Evolutionary conservation across 2,329 filamentous ascomycete genomes (phyloP).

Genomic region (Penicillium vulpinum): DNA sequence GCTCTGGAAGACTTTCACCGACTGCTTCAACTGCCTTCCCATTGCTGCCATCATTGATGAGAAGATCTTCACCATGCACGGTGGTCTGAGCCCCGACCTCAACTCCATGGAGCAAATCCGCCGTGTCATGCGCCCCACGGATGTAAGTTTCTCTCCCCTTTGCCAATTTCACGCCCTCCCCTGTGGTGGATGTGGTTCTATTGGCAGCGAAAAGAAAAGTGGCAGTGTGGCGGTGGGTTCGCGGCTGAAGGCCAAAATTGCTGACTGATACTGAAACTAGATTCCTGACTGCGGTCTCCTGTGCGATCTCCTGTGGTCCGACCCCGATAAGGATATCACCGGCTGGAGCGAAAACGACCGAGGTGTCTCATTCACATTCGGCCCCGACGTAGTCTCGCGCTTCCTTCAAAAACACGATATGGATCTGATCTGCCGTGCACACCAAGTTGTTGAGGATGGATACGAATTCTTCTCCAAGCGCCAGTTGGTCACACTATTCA

Average conservation of each 20-base stretch:
- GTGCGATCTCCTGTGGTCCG: constrained; percentile 97
- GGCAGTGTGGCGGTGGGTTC: constrained; percentile 19
- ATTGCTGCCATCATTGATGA: constrained; percentile 99
- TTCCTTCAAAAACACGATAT: constrained; percentile 99
- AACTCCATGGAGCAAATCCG: constrained; percentile 99
- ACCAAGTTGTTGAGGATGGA: constrained; percentile 97
- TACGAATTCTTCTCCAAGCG: constrained; percentile 99
- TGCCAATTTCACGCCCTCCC: background rate
- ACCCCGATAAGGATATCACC: constrained; percentile 98
- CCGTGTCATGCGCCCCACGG: constrained; percentile 96
- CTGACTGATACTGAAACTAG: constrained; percentile 61
- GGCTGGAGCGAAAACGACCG: constrained; percentile 99
- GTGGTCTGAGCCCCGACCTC: constrained; percentile 91
- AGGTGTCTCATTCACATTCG: constrained; percentile 98
- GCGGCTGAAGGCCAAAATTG: constrained; percentile 37
- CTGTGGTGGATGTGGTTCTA: constrained; percentile 1
- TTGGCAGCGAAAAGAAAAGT: constrained; percentile 12
- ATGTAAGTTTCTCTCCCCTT: constrained; percentile 68
- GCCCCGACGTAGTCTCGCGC: constrained; percentile 91
- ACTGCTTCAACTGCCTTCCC: constrained; percentile 98
- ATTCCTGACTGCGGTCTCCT: constrained; percentile 97
- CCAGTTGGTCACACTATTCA: constrained; percentile 95
- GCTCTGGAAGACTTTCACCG: constrained; percentile 99
- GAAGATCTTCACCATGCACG: constrained; percentile 99
- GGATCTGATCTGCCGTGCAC: constrained; percentile 97